Base-by-base conservation (phyloP, 441 rosid species). In the Breynia disticha region DNA sequence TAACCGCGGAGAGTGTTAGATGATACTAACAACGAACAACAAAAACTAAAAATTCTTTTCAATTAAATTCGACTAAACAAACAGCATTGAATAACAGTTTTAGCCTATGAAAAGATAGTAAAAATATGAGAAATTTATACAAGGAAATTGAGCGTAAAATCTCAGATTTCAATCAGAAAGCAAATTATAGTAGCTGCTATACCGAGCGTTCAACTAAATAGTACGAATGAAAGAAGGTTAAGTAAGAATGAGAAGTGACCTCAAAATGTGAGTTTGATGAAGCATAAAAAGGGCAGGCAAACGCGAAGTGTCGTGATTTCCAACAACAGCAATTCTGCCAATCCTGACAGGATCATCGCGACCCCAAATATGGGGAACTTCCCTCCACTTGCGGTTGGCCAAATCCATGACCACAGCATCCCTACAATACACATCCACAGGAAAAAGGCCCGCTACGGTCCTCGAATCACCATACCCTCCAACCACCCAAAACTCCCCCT, bases 401-500 rank as follows among this genome's bases (percentile, higher is more conserved):
- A 83, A 43, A 35, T 80, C 75, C 88, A 90, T 78, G 55, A 90
- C 95, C 51, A 78, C 79, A 0, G 95, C 96, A 59, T 90, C 90
- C 66, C 67, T 80, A 22, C 79, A 87, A 52, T 87, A 83, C 65
- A 80, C 90, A 56, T 87, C 96, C 47, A 90, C 87, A 0, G 96
- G 91, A 60, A 84, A 78, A 50, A 90, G 76, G 11, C 97, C 90
- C 0, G 83, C 71, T 5, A 90, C 72, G 0, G 82, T 81, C 71
- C 93, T 83, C 6, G 93, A 81, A 48, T 71, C 83, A 7, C 90
- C 95, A 32, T 90, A 90, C 5, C 97, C 97, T 50, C 97, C 97
- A 90, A 90, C 84, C 48, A 90, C 96, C 96, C 95, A 85, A 16
- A 90, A 87, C 61, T 90, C 89, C 59, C 62, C 89, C 59, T 61